Conservation (phyloP, 768 basidiomycete species). For the Thelephora ganbajun region DNA sequence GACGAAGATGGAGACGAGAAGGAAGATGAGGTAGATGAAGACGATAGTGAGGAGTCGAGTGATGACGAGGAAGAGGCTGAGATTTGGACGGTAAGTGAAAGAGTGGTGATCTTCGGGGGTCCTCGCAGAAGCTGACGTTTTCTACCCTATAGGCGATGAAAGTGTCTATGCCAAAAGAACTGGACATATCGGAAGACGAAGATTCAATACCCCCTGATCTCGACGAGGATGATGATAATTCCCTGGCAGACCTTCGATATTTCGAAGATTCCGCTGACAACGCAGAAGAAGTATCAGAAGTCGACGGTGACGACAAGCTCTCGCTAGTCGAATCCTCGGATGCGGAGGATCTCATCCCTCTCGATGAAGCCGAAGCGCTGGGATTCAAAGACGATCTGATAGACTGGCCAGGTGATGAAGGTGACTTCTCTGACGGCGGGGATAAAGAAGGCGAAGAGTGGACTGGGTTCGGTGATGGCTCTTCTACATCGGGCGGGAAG, state of each 20-base stretch:
- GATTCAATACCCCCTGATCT: slow-evolving; percentile 12
- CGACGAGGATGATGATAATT: slow-evolving; percentile 15
- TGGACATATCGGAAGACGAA: slow-evolving; percentile 17
- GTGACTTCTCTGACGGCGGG: slow-evolving; percentile 20
- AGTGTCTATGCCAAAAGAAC: slow-evolving; percentile 57
- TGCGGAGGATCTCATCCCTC: slow-evolving; percentile 51
- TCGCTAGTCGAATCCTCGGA: slow-evolving; percentile 55
- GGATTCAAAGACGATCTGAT: too few relatives aligned
- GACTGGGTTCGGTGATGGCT: slow-evolving; percentile 33
- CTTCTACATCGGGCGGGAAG: slow-evolving; percentile 21
- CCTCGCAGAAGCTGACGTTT: slow-evolving; percentile 1
- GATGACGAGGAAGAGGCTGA: slow-evolving; percentile 47
- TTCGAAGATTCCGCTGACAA: slow-evolving; percentile 20
- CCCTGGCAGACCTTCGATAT: slow-evolving; percentile 15
- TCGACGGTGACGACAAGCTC: slow-evolving; percentile 30
- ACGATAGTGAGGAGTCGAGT: slow-evolving; percentile 12
- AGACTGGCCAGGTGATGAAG: slow-evolving; percentile 43
- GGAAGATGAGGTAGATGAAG: slow-evolving; percentile 19
- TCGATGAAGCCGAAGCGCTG: slow-evolving; percentile 40
- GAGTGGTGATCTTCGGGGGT: too few relatives aligned
- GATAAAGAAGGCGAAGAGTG: slow-evolving; percentile 35
- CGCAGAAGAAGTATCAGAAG: slow-evolving; percentile 20
- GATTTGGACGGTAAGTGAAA: slow-evolving; percentile 69
- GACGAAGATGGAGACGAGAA: slow-evolving; percentile 17
- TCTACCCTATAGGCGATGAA: slow-evolving; percentile 63